These are phyloP conservation scores for Venturia carpophila DNA, from an alignment of 2,329 filamentous ascomycete genomes.

Conservation along the genomic window DNA sequence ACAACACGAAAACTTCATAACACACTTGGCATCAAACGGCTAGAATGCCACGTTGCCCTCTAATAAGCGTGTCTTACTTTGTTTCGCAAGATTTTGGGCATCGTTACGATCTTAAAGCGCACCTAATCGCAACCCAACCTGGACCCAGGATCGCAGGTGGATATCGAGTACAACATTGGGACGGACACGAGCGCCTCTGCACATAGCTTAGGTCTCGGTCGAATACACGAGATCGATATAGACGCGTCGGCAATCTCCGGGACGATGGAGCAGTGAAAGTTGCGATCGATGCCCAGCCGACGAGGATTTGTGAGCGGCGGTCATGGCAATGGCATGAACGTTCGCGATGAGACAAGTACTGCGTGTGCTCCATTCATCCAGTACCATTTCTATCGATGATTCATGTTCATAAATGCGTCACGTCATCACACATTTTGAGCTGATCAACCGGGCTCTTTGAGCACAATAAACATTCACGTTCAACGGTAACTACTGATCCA, in stretches of 20 bases:
- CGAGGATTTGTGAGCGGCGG: too few species aligned
- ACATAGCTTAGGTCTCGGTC: neutral
- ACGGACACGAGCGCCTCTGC: conserved; percentile 3
- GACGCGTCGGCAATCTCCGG: neutral
- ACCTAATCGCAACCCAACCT: neutral
- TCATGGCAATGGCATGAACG: neutral
- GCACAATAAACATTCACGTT: neutral
- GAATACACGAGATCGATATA: conserved; percentile 1
- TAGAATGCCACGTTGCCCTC: neutral
- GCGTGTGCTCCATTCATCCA: neutral
- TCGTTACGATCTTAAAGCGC: neutral
- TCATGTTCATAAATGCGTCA: neutral
- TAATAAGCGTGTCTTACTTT: neutral
- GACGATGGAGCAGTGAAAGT: neutral
- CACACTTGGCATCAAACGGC: neutral
- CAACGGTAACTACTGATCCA: neutral
- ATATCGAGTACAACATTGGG: neutral
- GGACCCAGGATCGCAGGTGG: neutral
- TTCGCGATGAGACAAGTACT: neutral
- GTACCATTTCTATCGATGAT: neutral
- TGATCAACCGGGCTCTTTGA: neutral
- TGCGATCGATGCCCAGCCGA: neutral
- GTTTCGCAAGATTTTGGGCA: conserved; percentile 9
- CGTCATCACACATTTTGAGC: neutral
- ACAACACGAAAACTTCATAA: neutral